A percentile compares a stretch with the other conserved stretches of the same genome.
phyloP scores from a whole-genome alignment of 2,329 filamentous ascomycete species.

The Diaporthe citri region DNA sequence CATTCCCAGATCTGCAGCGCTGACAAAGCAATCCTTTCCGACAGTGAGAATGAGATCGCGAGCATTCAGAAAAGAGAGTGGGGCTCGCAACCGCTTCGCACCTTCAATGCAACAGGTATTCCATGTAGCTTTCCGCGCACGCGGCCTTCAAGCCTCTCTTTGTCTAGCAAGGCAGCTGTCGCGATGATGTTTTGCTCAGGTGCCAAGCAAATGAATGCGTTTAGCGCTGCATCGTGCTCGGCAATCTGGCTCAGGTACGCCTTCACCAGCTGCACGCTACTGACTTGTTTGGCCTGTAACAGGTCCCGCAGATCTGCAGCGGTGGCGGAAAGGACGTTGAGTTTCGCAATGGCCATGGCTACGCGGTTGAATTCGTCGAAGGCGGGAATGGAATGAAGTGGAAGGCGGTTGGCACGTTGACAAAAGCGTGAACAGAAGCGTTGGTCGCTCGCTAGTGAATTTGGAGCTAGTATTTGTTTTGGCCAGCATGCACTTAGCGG shows the following conservation, averaged over 20 bases:
- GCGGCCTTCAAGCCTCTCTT: background rate
- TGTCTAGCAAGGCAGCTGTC: background rate
- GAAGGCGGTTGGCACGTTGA: background rate
- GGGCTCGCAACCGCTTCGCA: background rate
- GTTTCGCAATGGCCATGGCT: background rate
- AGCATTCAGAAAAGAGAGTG: background rate
- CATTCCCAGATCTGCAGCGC: background rate
- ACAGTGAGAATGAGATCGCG: background rate
- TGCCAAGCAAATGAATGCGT: background rate
- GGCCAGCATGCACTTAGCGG: background rate
- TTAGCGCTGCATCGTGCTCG: background rate
- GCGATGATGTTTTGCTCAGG: background rate
- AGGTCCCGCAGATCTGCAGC: background rate
- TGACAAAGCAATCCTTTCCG: slow-evolving; percentile 1
- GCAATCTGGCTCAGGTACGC: background rate
- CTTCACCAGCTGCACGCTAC: background rate
- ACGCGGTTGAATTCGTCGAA: background rate
- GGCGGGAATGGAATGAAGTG: background rate
- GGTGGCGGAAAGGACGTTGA: background rate
- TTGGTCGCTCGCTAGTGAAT: background rate
- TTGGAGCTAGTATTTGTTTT: background rate
- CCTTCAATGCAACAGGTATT: background rate
- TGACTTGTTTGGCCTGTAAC: background rate
- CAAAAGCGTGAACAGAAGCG: background rate
- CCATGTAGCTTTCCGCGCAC: background rate